Evolutionary conservation across 805 yeast species (phyloP).

Genomic region (Priceomyces fermenticarens): DNA sequence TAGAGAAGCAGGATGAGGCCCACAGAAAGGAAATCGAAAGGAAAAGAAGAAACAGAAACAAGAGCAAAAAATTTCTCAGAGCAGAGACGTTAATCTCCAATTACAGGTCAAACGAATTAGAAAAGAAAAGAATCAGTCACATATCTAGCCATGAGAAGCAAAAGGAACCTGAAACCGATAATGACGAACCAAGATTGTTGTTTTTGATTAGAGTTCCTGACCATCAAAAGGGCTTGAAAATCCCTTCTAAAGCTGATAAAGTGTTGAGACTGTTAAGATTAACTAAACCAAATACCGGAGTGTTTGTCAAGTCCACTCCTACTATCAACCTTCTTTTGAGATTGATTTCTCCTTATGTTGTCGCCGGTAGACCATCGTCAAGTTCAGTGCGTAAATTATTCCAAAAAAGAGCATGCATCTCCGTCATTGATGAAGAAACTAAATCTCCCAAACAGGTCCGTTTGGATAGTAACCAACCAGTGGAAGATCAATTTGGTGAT

Average conservation of each 20-base stretch:
- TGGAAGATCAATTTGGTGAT: constrained; percentile 66
- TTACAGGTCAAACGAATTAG: constrained; percentile 63
- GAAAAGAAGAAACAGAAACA: constrained; percentile 39
- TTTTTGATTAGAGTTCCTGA: constrained; percentile 69
- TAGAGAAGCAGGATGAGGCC: constrained; percentile 70
- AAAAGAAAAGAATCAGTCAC: constrained; percentile 63
- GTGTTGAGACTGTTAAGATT: constrained; percentile 62
- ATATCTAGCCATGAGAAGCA: constrained; percentile 50
- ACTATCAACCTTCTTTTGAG: constrained; percentile 62
- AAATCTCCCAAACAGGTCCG: constrained; percentile 35
- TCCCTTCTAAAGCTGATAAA: constrained; percentile 63
- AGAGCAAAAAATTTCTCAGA: constrained; percentile 59
- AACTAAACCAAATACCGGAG: constrained; percentile 60
- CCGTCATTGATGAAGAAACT: constrained; percentile 28
- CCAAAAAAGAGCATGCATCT: constrained; percentile 71
- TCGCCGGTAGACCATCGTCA: constrained; percentile 72
- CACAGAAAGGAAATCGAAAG: constrained; percentile 47
- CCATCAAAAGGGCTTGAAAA: constrained; percentile 53
- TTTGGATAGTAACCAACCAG: constrained; percentile 69
- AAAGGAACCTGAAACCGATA: constrained; percentile 41
- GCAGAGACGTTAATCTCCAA: constrained; percentile 73
- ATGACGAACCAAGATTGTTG: constrained; percentile 43
- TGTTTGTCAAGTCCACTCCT: constrained; percentile 62
- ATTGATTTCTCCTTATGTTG: constrained; percentile 68
- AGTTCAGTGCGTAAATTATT: constrained; percentile 67